Percentiles rank a stretch among this genome's conserved stretches.
Conservation (phyloP, 2,329 filamentous ascomycete genomes). For the Pezicula neosporulosa region DNA sequence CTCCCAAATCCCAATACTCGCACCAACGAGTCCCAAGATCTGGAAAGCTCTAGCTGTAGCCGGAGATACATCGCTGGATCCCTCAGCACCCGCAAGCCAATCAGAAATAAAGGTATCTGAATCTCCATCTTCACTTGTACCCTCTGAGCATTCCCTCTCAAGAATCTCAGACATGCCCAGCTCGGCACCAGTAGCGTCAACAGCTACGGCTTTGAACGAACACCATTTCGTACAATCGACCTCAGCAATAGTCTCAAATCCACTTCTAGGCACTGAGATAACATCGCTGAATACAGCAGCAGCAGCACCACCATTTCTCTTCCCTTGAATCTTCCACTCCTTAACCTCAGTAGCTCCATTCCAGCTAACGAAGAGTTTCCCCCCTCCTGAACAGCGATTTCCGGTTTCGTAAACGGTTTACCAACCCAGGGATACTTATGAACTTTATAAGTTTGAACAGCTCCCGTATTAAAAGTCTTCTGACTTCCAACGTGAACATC, state of each 20-base stretch:
- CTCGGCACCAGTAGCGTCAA: not conserved
- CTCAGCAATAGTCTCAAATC: not conserved
- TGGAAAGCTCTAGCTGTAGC: too few relatives aligned
- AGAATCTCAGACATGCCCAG: not conserved
- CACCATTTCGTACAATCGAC: not conserved
- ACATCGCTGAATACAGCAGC: not conserved
- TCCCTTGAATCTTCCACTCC: conserved; percentile 30
- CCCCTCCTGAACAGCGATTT: conserved; percentile 12
- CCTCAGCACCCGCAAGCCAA: too few relatives aligned
- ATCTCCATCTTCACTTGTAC: too few relatives aligned
- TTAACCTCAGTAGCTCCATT: conserved; percentile 45
- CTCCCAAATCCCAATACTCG: too few relatives aligned
- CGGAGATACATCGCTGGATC: too few relatives aligned
- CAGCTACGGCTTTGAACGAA: not conserved
- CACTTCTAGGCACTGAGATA: not conserved
- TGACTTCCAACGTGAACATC: conserved; percentile 19
- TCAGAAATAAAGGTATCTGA: too few relatives aligned
- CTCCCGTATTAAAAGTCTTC: conserved; percentile 14
- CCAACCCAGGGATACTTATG: conserved; percentile 32
- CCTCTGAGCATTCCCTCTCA: not conserved
- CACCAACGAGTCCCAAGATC: too few relatives aligned
- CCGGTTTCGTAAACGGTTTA: conserved; percentile 26
- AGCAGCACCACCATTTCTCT: not conserved
- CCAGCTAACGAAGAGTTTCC: conserved; percentile 44
- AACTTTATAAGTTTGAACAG: conserved; percentile 31